Evolutionary conservation across 129 eudicot genomes (phyloP), one percentile per base, ranked within the genome.

Genomic region (Kitagawia praeruptora): DNA sequence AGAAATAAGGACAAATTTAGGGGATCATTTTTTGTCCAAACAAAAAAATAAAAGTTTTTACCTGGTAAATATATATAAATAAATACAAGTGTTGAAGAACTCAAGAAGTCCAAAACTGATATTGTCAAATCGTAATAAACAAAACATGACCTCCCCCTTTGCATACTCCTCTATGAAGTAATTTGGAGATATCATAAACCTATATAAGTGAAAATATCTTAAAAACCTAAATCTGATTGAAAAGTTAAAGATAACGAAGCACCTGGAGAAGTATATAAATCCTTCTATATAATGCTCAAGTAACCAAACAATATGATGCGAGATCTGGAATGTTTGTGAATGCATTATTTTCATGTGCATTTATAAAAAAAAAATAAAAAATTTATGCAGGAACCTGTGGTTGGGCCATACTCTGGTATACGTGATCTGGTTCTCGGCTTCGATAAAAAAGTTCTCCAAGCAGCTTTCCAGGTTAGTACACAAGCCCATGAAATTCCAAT

Each of bases 341-440:
- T 37, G 42, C 21, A 2, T 11, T 2, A 34, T 15, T 69, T 69
- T 14, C 58, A 51, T 15, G 37, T 34, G 37, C 37, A 34, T 34
- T 34, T 34, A 34, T 34, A 1, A 2, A 34, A 34, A 34, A 34
- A 34, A 2, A 34, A 34, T 0, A 34, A 34, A 14, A 37, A 6
- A 37, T 8, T 39, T 70, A 31, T 70, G 82, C 82, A 91, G 95
- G 87, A 69, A 70, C 91, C 84, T 80, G 61, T 70, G 39, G 54
- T 41, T 2, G 85, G 77, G 38, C 81, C 87, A 3, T 91, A 89
- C 80, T 88, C 92, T 0, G 82, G 90, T 74, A 75, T 94, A 66
- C 84, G 85, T 16, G 97, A 91, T 67, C 77, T 91, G 69, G 77
- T 94, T 28, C 86, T 89, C 13, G 98, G 98, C 71, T 91, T 94